Evolutionary conservation across 2,329 filamentous ascomycete genomes (phyloP).

Genomic region (Madurella fahalii): DNA sequence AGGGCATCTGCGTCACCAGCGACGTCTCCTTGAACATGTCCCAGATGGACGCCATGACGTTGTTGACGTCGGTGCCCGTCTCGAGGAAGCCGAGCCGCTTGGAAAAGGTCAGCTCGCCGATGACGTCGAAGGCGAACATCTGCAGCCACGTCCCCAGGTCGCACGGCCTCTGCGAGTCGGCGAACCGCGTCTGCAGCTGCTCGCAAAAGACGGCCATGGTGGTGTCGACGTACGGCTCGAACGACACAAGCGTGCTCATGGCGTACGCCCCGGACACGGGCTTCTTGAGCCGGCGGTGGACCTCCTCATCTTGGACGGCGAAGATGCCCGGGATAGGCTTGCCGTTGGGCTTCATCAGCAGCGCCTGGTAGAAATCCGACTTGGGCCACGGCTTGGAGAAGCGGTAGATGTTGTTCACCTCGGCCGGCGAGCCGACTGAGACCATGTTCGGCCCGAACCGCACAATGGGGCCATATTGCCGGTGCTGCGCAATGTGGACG

Average conservation of each 20-base stretch:
- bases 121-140: slow-evolving; percentile 22
- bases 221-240: slow-evolving; percentile 25
- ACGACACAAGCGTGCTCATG: slow-evolving; percentile 25
- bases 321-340: slow-evolving; percentile 23
- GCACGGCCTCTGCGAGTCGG: too few species aligned
- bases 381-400: slow-evolving; percentile 1
- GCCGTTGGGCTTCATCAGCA: slow-evolving; percentile 18
- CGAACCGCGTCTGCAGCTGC: background rate
- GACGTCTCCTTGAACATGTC: slow-evolving; percentile 6
- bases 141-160: slow-evolving; percentile 17
- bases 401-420: background rate
- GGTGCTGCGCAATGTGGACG: too few species aligned
- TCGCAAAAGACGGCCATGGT: slow-evolving; percentile 21
- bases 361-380: slow-evolving; percentile 26
- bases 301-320: slow-evolving; percentile 22
- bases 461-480: too few species aligned
- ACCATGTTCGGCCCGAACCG: too few species aligned
- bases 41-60: slow-evolving; percentile 13
- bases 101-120: slow-evolving; percentile 18
- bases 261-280: slow-evolving; percentile 25
- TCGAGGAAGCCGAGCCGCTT: slow-evolving; percentile 19
- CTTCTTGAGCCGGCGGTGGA: slow-evolving; percentile 21
- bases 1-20: background rate
- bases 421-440: too few species aligned
- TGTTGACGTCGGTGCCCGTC: slow-evolving; percentile 12